Evolutionary conservation across 768 basidiomycete genomes (phyloP), one percentile per base, ranked within the genome.

Genomic region (Suillus alpinus): DNA sequence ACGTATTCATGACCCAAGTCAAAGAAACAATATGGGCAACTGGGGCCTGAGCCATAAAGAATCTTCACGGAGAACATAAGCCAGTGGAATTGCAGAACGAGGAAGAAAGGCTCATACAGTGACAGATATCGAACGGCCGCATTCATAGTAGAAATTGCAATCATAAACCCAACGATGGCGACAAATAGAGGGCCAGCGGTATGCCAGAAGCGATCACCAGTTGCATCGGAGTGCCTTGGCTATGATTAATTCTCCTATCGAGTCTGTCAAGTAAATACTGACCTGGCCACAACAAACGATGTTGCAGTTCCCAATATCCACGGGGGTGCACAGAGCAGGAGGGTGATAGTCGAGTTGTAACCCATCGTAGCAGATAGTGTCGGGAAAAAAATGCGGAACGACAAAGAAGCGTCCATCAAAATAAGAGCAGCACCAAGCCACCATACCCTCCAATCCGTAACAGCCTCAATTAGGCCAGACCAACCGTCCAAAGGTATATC

Each of bases 361-460:
- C 87, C 87, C 74, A 94, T 79, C 8, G 91, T 93, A 23, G 80
- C 82, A 46, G 83, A 84, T 59, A 94, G 74, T 0, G 91, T 90
- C 12, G 88, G 90, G 75, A 92, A 92, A 72, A 86, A 92, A 20
- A 85, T 86, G 68, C 88, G 87, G 78, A 92, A 92, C 12, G 84
- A 86, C 32, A 91, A 69, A 13, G 87, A 83, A 32, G 86, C 71
- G 32, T 26, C 13, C 73, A 85, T 79, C 62, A 82, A 80, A n/a
- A 82, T 83, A 52, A 88, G 70, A 3, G 86, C 80, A 39, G 89
- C 62, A 14, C 88, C 81, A 49, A 95, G 77, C 83, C 84, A 89
- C 88, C 91, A 94, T 39, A 94, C 87, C 72, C 85, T 89, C 87
- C 86, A 86, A 68, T 94, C 91, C 20, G 76, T 78, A 56, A 91